These are phyloP conservation scores for Nicotiana tomentosiformis DNA, from an alignment of 257 asterid genomes.

Conservation along the genomic window DNA sequence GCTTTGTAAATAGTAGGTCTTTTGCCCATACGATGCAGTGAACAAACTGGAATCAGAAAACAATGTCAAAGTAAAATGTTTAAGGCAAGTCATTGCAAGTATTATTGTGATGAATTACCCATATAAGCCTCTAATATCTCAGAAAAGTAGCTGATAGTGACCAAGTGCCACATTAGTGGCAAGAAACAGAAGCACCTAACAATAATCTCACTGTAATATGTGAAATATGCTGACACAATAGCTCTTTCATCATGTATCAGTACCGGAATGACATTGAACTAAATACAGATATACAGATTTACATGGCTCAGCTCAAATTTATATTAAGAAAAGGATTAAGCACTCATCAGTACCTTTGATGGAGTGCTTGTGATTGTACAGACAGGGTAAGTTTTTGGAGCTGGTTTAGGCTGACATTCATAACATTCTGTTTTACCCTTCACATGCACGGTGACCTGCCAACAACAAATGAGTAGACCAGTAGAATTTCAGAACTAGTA, in stretches of 20 bases:
- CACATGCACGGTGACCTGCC: constrained; percentile 90
- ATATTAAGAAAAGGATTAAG: neutral
- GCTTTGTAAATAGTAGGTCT: constrained; percentile 91
- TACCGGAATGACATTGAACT: neutral
- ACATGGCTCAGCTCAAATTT: neutral
- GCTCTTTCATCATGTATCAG: neutral
- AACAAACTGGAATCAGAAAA: constrained; percentile 63
- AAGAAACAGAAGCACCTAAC: neutral
- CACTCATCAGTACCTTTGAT: constrained; percentile 59
- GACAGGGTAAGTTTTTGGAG: constrained; percentile 98
- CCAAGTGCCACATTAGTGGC: neutral
- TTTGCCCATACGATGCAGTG: constrained; percentile 99
- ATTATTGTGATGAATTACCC: neutral
- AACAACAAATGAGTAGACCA: constrained; percentile 9
- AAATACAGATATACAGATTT: neutral
- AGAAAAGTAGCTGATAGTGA: neutral
- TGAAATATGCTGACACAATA: neutral
- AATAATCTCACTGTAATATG: neutral
- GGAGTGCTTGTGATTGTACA: constrained; percentile 98
- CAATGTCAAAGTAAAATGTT: constrained; percentile 1
- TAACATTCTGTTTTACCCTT: constrained; percentile 94
- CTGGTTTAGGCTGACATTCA: constrained; percentile 97
- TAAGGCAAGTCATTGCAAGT: neutral
- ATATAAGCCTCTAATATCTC: neutral
- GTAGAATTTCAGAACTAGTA: neutral